Base-by-base conservation (phyloP, 768 basidiomycete genomes). In the Podaxis sp. region DNA sequence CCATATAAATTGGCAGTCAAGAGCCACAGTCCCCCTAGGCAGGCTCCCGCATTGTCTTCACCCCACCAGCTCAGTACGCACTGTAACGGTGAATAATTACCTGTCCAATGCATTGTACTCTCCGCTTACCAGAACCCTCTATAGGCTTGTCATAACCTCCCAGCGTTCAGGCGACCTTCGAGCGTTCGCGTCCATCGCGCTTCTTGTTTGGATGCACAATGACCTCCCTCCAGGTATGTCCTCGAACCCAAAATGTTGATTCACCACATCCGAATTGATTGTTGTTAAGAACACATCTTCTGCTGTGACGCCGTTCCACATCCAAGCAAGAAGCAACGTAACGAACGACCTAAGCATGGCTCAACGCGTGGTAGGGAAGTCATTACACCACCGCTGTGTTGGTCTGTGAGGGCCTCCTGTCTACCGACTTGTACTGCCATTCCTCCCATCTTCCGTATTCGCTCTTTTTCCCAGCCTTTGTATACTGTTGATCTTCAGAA, bases 291-390 rank as follows among this genome's bases (percentile, higher is more conserved):
- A 68, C 70, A 75, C 68, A 68, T 66, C 66, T 64, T 72, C 75
- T 73, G 67, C 60, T 74, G 77, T 71, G 87, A 88, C 81, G 76
- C 78, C 80, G 71, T 81, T 85, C 78, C 70, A 71, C 86, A 83
- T 79, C 86, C 84, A 80, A 77, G 64, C 85, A 88, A 86, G 76
- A 88, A 85, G 82, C 85, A 83, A 84, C 79, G 85, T 84, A 86
- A 82, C 86, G 85, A 84, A 81, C 82, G 82, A 77, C 80, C 86
- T 81, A 86, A 86, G 87, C 76, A 83, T 80, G 86, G 86, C 80
- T 85, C 74, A 75, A 79, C 76, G 84, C 79, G 79, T 86, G 81
- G 80, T 74, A 88, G 86, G 85, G 73, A 56, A 57, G 33, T 50
- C 40, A 38, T 41, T 24, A 13, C 41, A 22, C 38, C n/a, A 36